Conservation (phyloP, 2,329 filamentous ascomycete genomes). For the Aspergillus sp. region DNA sequence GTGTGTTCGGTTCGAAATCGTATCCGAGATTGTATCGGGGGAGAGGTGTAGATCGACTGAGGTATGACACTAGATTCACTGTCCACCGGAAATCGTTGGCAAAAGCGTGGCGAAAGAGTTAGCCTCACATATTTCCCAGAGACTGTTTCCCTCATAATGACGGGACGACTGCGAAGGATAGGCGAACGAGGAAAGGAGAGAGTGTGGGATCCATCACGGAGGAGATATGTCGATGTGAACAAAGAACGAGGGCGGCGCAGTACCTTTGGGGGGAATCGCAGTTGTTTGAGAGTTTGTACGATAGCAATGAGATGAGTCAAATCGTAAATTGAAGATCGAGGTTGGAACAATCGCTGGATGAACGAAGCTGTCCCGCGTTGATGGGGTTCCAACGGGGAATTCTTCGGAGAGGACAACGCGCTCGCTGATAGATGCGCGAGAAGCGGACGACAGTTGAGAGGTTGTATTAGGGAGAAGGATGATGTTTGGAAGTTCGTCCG, state of each 20-base stretch:
- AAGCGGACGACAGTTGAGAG: background rate
- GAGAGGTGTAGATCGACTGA: background rate
- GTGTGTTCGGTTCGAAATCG: background rate
- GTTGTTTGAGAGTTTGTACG: background rate
- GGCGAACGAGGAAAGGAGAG: conserved; percentile 6
- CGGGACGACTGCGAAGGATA: conserved; percentile 5
- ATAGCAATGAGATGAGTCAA: background rate
- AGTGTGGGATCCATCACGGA: background rate
- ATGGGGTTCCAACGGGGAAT: no score
- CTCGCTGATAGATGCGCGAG: no score
- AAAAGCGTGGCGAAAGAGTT: conserved; percentile 20
- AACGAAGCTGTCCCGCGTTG: background rate
- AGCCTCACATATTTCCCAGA: conserved; percentile 13
- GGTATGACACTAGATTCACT: conserved; percentile 12
- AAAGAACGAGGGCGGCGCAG: background rate
- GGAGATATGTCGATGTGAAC: background rate
- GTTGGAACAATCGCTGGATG: background rate
- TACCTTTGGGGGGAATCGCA: background rate
- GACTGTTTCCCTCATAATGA: conserved; percentile 3
- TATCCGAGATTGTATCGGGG: background rate
- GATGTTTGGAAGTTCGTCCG: no score
- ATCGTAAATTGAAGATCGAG: background rate
- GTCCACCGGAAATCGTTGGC: conserved; percentile 14
- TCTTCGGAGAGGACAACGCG: no score
- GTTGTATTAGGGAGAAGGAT: background rate